A percentile compares a stretch with the other conserved stretches of the same genome.
These are phyloP conservation scores for Nakaseomyces sp. DNA, from an alignment of 1,139 yeast species.

Conservation along the genomic window DNA sequence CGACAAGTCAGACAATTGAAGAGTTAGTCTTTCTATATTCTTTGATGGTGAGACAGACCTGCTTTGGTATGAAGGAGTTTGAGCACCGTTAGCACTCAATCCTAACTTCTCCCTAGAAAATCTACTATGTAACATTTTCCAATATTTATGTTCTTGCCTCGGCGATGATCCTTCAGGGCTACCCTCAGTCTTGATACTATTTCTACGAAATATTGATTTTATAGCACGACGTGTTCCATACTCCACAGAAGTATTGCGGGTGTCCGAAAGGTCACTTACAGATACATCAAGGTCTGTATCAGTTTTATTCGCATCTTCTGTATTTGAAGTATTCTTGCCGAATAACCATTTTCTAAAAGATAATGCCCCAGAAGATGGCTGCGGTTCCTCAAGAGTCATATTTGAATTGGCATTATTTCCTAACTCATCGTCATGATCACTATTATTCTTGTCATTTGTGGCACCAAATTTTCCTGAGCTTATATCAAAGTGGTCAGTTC, in stretches of 20 bases:
- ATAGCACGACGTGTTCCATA: background rate
- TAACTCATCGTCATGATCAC: background rate
- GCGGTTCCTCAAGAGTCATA: background rate
- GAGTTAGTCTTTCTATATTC: slow-evolving; percentile 1
- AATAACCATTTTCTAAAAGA: background rate
- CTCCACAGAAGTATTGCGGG: background rate
- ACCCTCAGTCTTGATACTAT: background rate
- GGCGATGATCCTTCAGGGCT: background rate
- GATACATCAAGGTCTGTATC: background rate
- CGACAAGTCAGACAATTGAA: background rate
- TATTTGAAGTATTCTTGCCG: background rate
- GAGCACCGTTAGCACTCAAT: background rate
- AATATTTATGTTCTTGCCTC: background rate
- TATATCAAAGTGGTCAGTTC: background rate
- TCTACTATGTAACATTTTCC: background rate
- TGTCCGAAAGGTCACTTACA: background rate
- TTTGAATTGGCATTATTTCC: background rate
- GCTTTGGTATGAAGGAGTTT: background rate
- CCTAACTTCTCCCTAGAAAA: background rate
- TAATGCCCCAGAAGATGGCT: background rate
- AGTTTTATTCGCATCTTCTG: background rate
- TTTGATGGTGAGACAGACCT: background rate
- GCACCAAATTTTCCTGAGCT: background rate
- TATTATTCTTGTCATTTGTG: background rate
- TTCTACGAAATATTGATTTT: background rate